A percentile compares a stretch with the other conserved stretches of the same genome.
These are phyloP conservation scores for Colletotrichum sp. DNA, from an alignment of 2,329 filamentous ascomycete genomes.

Conservation along the genomic window DNA sequence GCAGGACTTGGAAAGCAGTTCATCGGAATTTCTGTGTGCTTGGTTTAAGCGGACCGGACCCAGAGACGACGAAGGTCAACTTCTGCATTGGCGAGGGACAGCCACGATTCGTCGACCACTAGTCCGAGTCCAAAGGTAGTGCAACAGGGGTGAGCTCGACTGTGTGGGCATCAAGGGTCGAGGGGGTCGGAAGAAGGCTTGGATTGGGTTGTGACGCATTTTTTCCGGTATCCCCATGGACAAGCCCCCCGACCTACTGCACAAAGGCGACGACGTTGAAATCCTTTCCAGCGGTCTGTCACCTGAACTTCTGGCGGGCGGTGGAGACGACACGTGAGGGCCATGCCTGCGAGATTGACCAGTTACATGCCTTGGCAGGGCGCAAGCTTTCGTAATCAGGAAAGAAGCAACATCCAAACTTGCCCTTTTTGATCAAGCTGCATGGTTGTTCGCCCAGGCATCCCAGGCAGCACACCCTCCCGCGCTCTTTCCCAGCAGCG, in stretches of 20 bases:
- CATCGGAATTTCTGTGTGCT: not conserved
- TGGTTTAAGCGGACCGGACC: not conserved
- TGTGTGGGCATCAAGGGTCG: not conserved
- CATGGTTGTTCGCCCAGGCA: not conserved
- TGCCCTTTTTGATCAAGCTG: conserved; percentile 1
- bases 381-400: conserved; percentile 12
- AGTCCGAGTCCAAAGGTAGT: not conserved
- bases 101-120: not conserved
- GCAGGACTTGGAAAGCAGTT: not conserved
- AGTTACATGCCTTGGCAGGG: conserved; percentile 5
- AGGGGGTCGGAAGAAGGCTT: not conserved
- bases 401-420: not conserved
- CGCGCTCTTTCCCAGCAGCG: not conserved
- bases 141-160: not conserved
- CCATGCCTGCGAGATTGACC: not conserved
- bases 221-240: not conserved
- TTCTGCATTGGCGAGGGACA: not conserved
- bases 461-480: conserved; percentile 14
- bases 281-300: not conserved
- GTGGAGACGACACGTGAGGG: conserved; percentile 5
- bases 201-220: not conserved
- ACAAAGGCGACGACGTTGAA: not conserved
- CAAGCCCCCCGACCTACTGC: not conserved
- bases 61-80: not conserved
- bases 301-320: not conserved